These are phyloP conservation scores for Aspergillus pseudonomiae DNA, from an alignment of 2,329 filamentous ascomycete species.

Conservation along the genomic window DNA sequence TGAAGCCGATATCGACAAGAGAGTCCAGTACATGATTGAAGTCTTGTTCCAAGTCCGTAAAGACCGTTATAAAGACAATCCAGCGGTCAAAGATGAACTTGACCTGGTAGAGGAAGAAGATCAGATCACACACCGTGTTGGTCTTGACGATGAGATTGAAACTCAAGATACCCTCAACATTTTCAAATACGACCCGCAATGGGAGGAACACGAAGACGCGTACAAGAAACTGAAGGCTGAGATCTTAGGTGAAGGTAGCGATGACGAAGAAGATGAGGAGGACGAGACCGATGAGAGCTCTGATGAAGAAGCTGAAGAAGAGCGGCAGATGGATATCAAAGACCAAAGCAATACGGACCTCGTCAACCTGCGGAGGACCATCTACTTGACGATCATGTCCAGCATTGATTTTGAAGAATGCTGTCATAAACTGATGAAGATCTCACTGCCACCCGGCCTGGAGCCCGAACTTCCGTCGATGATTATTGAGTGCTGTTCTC, in stretches of 20 bases:
- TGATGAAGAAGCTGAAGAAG: slow-evolving; percentile 74
- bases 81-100: slow-evolving; percentile 84
- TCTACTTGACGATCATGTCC: slow-evolving; percentile 97
- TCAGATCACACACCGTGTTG: slow-evolving; percentile 87
- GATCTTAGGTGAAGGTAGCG: slow-evolving; percentile 91
- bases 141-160: slow-evolving; percentile 80
- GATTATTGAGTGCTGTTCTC: slow-evolving; percentile 95
- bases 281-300: slow-evolving; percentile 63
- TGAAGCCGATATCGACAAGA: slow-evolving; percentile 95
- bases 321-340: slow-evolving; percentile 90
- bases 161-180: slow-evolving; percentile 88
- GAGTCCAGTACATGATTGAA: slow-evolving; percentile 99
- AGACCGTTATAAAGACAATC: slow-evolving; percentile 95
- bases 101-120: slow-evolving; percentile 97
- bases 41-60: slow-evolving; percentile 96
- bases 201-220: slow-evolving; percentile 85
- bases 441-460: slow-evolving; percentile 82
- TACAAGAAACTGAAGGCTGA: slow-evolving; percentile 91
- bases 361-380: slow-evolving; percentile 88
- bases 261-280: slow-evolving; percentile 71
- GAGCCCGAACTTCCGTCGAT: slow-evolving; percentile 92
- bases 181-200: slow-evolving; percentile 91
- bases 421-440: slow-evolving; percentile 94
- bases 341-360: slow-evolving; percentile 96
- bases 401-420: slow-evolving; percentile 95